These are phyloP conservation scores for Venturia nashicola DNA, from an alignment of 2,329 filamentous ascomycete genomes.

Conservation along the genomic window DNA sequence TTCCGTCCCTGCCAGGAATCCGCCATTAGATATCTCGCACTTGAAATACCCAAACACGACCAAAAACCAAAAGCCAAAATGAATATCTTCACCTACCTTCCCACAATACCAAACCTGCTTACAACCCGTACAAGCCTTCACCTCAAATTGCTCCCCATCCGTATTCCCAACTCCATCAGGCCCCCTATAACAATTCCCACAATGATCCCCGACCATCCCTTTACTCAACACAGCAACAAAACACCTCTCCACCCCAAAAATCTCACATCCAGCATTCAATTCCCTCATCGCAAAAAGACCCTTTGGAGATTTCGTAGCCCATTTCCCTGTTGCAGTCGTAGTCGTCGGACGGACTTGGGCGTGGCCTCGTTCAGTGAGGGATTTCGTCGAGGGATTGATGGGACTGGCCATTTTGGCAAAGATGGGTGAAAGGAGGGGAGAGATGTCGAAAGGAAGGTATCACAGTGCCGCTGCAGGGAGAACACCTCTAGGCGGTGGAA, in stretches of 20 bases:
- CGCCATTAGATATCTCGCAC: background rate
- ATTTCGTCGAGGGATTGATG: background rate
- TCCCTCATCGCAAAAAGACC: constrained; percentile 42
- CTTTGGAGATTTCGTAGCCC: constrained; percentile 27
- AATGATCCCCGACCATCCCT: constrained; percentile 39
- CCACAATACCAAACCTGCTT: constrained; percentile 47
- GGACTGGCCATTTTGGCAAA: background rate
- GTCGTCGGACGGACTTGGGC: background rate
- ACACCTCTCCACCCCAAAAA: constrained; percentile 38
- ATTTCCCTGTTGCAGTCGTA: background rate
- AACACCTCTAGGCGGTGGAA: too few relatives aligned
- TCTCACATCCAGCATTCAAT: constrained; percentile 35
- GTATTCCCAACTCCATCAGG: too few relatives aligned
- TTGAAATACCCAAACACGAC: too few relatives aligned
- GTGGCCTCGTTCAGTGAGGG: background rate
- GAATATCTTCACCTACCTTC: constrained; percentile 31
- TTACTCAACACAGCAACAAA: constrained; percentile 43
- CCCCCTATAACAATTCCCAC: constrained; percentile 42
- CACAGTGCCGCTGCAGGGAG: too few relatives aligned
- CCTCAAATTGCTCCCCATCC: constrained; percentile 17
- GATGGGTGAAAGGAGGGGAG: background rate
- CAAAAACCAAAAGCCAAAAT: background rate
- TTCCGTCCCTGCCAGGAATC: background rate
- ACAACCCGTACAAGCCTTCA: constrained; percentile 48
- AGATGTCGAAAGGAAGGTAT: background rate